Evolutionary conservation across 2,329 filamentous ascomycete species (phyloP).

Genomic region (Ceratocystis cacaofunesta): DNA sequence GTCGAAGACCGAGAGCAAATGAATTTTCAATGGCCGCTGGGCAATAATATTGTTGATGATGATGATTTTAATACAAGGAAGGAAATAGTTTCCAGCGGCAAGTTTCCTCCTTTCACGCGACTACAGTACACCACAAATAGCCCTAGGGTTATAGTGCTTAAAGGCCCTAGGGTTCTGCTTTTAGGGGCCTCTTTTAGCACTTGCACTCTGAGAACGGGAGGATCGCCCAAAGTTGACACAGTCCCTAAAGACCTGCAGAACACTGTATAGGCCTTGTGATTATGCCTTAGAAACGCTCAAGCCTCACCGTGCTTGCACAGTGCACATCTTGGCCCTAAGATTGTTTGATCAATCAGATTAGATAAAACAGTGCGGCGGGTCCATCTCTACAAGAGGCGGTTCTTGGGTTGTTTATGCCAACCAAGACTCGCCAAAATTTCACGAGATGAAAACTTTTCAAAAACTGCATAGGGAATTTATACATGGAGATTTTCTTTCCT

Average conservation of each 20-base stretch:
- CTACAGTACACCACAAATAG: background rate
- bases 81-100: background rate
- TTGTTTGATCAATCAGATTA: conserved; percentile 13
- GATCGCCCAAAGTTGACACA: background rate
- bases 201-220: background rate
- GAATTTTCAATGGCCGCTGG: background rate
- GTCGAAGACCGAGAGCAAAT: background rate
- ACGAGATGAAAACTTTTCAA: background rate
- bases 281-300: background rate
- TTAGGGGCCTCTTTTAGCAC: background rate
- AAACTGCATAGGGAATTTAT: background rate
- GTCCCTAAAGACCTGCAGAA: too few species aligned
- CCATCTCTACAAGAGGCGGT: background rate
- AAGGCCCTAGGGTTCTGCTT: background rate
- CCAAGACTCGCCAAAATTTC: background rate
- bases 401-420: background rate
- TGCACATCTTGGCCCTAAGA: background rate
- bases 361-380: conserved; percentile 3
- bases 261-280: too few species aligned
- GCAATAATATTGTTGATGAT: background rate
- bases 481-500: background rate
- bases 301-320: background rate
- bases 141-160: background rate
- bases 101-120: background rate
- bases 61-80: background rate